Evolutionary conservation across 2,329 filamentous ascomycete genomes (phyloP).

Genomic region (Cercospora sp.): DNA sequence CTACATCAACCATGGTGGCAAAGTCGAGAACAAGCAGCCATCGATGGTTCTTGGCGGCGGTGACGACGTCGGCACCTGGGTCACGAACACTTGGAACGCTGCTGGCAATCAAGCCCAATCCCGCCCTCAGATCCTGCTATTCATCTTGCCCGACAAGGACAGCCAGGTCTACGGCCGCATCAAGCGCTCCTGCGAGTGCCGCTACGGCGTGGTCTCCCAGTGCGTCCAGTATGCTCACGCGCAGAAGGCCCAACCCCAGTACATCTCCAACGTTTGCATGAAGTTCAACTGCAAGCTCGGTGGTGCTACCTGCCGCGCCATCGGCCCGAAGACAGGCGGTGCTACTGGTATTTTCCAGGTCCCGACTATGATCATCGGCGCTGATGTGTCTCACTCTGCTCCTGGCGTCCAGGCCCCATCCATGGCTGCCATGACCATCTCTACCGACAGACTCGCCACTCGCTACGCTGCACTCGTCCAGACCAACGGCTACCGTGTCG

Average conservation of each 20-base stretch:
- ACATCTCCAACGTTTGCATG: conserved; percentile 91
- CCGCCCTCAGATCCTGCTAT: conserved; percentile 74
- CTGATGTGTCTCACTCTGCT: conserved; percentile 83
- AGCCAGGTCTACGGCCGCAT: conserved; percentile 74
- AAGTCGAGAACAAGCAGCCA: conserved; percentile 51
- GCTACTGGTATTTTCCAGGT: conserved; percentile 39
- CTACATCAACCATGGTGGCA: conserved; percentile 63
- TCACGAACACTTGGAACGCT: conserved; percentile 52
- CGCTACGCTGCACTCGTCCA: conserved; percentile 77
- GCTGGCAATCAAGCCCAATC: conserved; percentile 56
- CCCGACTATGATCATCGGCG: conserved; percentile 81
- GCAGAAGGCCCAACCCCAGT: conserved; percentile 69
- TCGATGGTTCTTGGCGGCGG: conserved; percentile 41
- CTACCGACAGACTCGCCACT: conserved; percentile 68
- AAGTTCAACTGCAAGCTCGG: conserved; percentile 97
- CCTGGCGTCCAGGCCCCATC: conserved; percentile 67
- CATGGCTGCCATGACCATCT: conserved; percentile 83
- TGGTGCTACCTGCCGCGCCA: conserved; percentile 65
- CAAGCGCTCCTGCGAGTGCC: conserved; percentile 86
- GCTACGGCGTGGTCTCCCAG: conserved; percentile 80
- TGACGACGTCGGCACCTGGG: conserved; percentile 34
- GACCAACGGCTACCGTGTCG: conserved; percentile 77
- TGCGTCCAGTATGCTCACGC: conserved; percentile 74
- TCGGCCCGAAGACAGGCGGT: conserved; percentile 40
- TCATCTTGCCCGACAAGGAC: conserved; percentile 72